Conservation (phyloP, 768 basidiomycete species). For the Clathrus columnatus region DNA sequence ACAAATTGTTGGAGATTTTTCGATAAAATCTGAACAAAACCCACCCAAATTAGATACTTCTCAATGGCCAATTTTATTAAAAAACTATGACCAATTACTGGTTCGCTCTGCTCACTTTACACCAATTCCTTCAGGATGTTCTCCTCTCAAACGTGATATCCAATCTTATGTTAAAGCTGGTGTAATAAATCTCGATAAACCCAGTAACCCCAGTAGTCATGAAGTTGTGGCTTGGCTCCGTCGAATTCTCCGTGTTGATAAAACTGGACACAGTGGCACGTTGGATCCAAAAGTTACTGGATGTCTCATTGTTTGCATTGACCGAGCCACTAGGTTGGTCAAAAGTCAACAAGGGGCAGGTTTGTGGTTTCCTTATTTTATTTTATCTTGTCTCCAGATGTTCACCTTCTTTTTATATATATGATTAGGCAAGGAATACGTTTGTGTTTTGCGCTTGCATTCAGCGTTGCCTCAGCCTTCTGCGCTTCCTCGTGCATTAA, state of each 20-base stretch:
- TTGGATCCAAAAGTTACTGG: constrained; percentile 99
- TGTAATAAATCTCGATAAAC: constrained; percentile 98
- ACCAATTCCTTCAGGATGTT: constrained; percentile 89
- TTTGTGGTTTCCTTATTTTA: constrained; percentile 24
- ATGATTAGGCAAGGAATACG: constrained; percentile 91
- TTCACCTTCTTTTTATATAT: not conserved
- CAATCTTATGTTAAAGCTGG: constrained; percentile 92
- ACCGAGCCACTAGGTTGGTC: constrained; percentile 93
- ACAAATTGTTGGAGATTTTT: constrained; percentile 65
- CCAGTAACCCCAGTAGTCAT: constrained; percentile 97
- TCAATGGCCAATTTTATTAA: constrained; percentile 94
- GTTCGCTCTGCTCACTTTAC: constrained; percentile 96
- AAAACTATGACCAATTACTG: constrained; percentile 97
- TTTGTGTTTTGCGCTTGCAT: constrained; percentile 92
- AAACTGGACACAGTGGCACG: constrained; percentile 98
- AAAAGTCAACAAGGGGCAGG: constrained; percentile 99
- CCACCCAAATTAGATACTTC: constrained; percentile 85
- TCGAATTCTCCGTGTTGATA: constrained; percentile 93
- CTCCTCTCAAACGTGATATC: constrained; percentile 92
- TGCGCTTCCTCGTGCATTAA: constrained; percentile 84
- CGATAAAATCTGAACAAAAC: constrained; percentile 70
- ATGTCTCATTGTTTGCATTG: constrained; percentile 97
- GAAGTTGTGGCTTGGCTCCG: constrained; percentile 99
- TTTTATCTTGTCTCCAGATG: not conserved
- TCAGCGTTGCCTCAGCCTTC: constrained; percentile 71